Evolutionary conservation across 768 basidiomycete genomes (phyloP), one percentile per base, ranked within the genome.

Genomic region (Suillus brevipes): DNA sequence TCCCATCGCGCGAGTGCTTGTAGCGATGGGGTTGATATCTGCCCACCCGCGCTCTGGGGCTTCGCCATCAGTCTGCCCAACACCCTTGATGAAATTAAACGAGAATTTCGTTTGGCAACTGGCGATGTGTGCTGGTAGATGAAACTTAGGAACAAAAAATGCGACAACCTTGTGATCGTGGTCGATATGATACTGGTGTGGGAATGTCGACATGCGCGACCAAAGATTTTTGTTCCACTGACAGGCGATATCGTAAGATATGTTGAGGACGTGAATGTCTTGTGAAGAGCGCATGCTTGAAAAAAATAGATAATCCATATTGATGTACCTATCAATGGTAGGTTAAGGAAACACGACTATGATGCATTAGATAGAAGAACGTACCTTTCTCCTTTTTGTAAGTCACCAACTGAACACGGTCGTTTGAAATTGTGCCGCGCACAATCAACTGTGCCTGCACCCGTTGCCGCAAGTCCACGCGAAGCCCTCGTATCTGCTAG

Each of bases 41-140:
- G 78, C 62, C 81, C 81, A 83, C 0, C 60, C 64, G 0, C 69
- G 68, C 61, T 83, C 82, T 1, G 79, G 67, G 0, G 71, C 76
- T 61, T 82, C 78, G 0, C 80, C 78, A 68, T 80, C 77, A 0
- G 69, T 73, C 1, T 71, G 68, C 12, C 75, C 77, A 16, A 68
- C 68, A 8, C 77, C 73, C 1, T 63, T 38, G 18, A 63, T 61
- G 59, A 74, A 74, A 25, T 73, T 75, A n/a, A 81, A 61, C 18
- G 69, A 74, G 65, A 70, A 79, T 4, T 62, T 60, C 2, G 50
- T 59, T 13, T 73, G 74, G 61, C 78, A 79, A 7, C 53, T 14
- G 1, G 65, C 16, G 1, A 68, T 71, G 63, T 82, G 80, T 0
- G 66, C 75, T n/a, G 71, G 66, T 36, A 80, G 67, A 42, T 82